These are phyloP conservation scores for Penicillium polonicum DNA, from an alignment of 2,329 filamentous ascomycete species.

Conservation along the genomic window DNA sequence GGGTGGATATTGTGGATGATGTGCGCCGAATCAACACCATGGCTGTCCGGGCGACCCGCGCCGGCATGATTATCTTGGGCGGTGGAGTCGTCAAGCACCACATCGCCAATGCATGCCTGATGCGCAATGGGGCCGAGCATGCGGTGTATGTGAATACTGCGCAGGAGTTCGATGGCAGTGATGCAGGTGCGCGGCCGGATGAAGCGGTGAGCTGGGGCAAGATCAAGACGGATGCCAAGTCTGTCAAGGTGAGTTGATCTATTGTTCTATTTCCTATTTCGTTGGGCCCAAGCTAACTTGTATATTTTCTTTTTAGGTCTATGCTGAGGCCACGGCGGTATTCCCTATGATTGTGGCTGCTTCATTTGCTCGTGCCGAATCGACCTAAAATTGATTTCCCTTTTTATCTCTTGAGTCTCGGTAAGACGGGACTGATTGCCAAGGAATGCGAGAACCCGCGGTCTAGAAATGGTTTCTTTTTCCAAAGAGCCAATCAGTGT, in stretches of 20 bases:
- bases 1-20: constrained; percentile 89
- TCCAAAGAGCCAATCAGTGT: not conserved
- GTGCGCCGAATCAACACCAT: constrained; percentile 92
- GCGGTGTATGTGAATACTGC: constrained; percentile 98
- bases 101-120: constrained; percentile 94
- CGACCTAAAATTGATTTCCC: constrained; percentile 6
- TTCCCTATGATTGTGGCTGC: constrained; percentile 67
- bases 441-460: constrained; percentile 15
- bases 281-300: not conserved
- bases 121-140: constrained; percentile 95
- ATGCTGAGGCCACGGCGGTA: constrained; percentile 65
- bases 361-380: constrained; percentile 56
- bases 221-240: constrained; percentile 84
- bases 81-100: constrained; percentile 98
- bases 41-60: constrained; percentile 78
- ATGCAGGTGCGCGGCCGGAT: constrained; percentile 90
- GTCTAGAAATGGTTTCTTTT: not conserved
- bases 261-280: not conserved
- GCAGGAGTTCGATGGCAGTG: constrained; percentile 95
- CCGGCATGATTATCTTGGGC: constrained; percentile 93
- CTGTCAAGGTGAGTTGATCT: constrained; percentile 70
- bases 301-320: constrained; percentile 45
- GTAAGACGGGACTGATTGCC: not conserved
- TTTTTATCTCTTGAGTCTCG: not conserved
- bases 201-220: constrained; percentile 99